Evolutionary conservation across 257 asterid genomes (phyloP).

Genomic region (Solanum okadae): DNA sequence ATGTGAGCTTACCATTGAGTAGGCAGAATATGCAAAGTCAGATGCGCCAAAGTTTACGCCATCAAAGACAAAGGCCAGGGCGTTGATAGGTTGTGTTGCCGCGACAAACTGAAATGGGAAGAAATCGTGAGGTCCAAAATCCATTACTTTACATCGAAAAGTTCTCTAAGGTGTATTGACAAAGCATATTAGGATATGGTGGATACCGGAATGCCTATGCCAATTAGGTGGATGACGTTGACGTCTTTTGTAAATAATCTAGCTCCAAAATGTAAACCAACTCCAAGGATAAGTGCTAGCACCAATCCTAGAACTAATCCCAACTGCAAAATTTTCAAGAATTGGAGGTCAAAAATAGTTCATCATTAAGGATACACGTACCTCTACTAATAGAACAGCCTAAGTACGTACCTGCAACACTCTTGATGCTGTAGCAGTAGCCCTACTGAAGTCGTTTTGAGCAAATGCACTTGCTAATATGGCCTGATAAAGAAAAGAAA

Average conservation of each 20-base stretch:
- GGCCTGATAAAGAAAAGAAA: conserved; percentile 24
- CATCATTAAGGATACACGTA: background rate
- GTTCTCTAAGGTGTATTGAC: background rate
- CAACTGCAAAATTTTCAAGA: conserved; percentile 31
- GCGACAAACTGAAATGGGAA: conserved; percentile 50
- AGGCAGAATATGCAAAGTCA: conserved; percentile 62
- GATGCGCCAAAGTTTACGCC: conserved; percentile 75
- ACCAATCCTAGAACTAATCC: conserved; percentile 55
- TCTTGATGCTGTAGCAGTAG: conserved; percentile 46
- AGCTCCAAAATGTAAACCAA: conserved; percentile 59
- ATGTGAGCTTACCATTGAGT: conserved; percentile 36
- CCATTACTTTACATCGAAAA: background rate
- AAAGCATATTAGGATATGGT: background rate
- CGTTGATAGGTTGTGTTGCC: conserved; percentile 65
- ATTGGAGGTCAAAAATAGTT: background rate
- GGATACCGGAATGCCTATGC: conserved; percentile 58
- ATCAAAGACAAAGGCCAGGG: conserved; percentile 68
- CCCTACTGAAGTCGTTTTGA: conserved; percentile 39
- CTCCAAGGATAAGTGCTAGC: conserved; percentile 42
- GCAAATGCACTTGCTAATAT: conserved; percentile 74
- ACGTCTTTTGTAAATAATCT: conserved; percentile 47
- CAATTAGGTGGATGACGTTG: conserved; percentile 47
- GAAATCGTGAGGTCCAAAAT: background rate
- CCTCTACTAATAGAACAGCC: background rate
- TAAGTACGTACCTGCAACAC: conserved; percentile 41